Percentiles rank a stretch among this genome's conserved stretches.
Conservation (phyloP, 129 eudicot genomes). For the Tagetes erecta region DNA sequence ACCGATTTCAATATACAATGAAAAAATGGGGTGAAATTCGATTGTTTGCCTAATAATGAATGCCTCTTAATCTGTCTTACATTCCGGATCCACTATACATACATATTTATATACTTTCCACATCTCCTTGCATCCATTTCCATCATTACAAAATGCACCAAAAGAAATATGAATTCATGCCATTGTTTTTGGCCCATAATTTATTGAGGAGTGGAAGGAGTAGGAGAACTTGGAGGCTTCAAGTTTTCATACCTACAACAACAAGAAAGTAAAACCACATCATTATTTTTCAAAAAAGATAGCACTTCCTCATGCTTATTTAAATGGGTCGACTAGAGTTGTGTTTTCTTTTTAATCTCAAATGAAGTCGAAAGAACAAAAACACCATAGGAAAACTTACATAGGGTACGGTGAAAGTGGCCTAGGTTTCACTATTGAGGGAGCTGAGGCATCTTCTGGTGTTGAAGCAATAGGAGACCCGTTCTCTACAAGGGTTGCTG, state of each 20-base stretch:
- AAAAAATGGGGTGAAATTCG: constrained; percentile 39
- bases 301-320: neutral
- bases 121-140: constrained; percentile 10
- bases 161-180: constrained; percentile 16
- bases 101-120: constrained; percentile 35
- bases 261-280: neutral
- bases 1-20: constrained; percentile 36
- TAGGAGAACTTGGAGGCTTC: constrained; percentile 83
- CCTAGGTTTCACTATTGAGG: constrained; percentile 38
- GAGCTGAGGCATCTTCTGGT: constrained; percentile 29
- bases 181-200: constrained; percentile 19
- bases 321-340: neutral
- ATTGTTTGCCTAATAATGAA: constrained; percentile 29
- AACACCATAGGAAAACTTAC: constrained; percentile 35
- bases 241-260: constrained; percentile 68
- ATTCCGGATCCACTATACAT: constrained; percentile 43
- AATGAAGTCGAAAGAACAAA: neutral
- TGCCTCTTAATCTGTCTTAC: constrained; percentile 40
- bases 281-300: neutral
- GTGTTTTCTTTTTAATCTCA: neutral
- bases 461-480: constrained; percentile 42
- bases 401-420: constrained; percentile 74
- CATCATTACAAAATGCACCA: constrained; percentile 19
- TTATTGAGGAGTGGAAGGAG: constrained; percentile 48
- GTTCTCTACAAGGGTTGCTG: constrained; percentile 27